Evolutionary conservation across 495 filamentous ascomycete species (phyloP), one percentile per base, ranked within the genome.

Genomic region (Xylaria nigripes): DNA sequence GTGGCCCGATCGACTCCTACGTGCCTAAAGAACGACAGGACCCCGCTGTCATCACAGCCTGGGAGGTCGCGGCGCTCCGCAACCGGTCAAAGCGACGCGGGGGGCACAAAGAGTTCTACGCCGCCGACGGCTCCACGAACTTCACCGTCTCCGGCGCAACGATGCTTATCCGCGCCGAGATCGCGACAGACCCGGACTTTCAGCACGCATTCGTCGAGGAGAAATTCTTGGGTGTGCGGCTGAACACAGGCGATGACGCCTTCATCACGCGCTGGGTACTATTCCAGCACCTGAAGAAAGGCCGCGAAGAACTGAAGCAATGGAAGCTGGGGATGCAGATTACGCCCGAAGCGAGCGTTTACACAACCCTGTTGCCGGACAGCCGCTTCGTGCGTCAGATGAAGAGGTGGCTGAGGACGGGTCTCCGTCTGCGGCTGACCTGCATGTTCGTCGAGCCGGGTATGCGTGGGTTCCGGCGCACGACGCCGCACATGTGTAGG

Each of bases 311-410:
- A n/a, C n/a, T n/a, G n/a, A n/a, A 24, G 9, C 32, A 50, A 21
- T 65, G 63, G 55, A 50, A 47, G 12, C 40, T 63, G 4, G 60
- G 60, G n/a, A 59, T 65, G 36, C 63, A 65, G 40, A 34, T 65
- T 1, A 50, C 22, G 3, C 54, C 41, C 1, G 58, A 63, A 29
- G 52, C 60, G 41, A 6, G 63, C 61, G 1, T 30, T 32, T 6
- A 65, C 60, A 0, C 53, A 55, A 0, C 30, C 63, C 0, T 25
- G n/a, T n/a, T 63, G 22, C 19, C 47, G 0, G 48, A 61, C 18
- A 16, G 29, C 0, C n/a, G 40, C 0, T 65, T 58, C 19, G 47
- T 51, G 0, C 21, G 25, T 1, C 63, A 65, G 15, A 50, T 53
- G 41, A 63, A 61, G 22, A 44, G 57, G 10, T 63, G 60, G 62